A percentile compares a stretch with the other conserved stretches of the same genome.
These are phyloP conservation scores for Candida caryicola DNA, from an alignment of 805 yeast genomes.

Conservation along the genomic window DNA sequence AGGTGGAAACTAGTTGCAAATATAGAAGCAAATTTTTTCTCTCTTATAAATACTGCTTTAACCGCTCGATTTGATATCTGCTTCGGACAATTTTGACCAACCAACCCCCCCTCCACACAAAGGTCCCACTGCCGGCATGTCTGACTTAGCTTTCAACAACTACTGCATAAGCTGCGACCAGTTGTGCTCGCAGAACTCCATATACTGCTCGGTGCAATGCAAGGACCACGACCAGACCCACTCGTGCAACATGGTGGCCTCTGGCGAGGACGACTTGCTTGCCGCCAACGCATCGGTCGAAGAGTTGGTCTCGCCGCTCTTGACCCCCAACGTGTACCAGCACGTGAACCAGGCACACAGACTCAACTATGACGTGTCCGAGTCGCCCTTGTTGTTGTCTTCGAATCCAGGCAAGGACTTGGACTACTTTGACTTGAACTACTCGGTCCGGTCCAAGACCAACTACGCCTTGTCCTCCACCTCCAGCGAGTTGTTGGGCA, in stretches of 20 bases:
- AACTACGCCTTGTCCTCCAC: slow-evolving; percentile 13
- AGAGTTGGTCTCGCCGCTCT: slow-evolving; percentile 36
- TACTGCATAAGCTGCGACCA: slow-evolving; percentile 38
- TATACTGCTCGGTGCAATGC: slow-evolving; percentile 32
- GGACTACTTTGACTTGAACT: slow-evolving; percentile 34
- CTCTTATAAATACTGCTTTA: neutral
- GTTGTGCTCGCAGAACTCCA: slow-evolving; percentile 17
- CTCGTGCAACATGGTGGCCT: slow-evolving; percentile 12
- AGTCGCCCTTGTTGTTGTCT: slow-evolving; percentile 23
- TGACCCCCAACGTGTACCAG: slow-evolving; percentile 35
- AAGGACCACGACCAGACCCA: slow-evolving; percentile 30
- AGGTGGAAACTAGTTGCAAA: neutral
- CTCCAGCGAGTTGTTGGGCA: slow-evolving; percentile 9
- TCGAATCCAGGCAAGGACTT: slow-evolving; percentile 15
- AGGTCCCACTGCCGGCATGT: slow-evolving; percentile 7
- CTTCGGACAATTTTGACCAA: no score
- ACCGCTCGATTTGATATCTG: no score
- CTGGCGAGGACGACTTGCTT: neutral
- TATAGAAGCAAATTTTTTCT: slow-evolving; percentile 1
- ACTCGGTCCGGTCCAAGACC: slow-evolving; percentile 23
- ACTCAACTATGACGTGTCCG: slow-evolving; percentile 12
- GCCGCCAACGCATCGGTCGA: slow-evolving; percentile 1
- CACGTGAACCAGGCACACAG: slow-evolving; percentile 10
- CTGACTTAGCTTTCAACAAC: slow-evolving; percentile 39
- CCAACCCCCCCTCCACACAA: no score